Conservation (phyloP, 139 green algal genomes). For the Closterium sp. region DNA sequence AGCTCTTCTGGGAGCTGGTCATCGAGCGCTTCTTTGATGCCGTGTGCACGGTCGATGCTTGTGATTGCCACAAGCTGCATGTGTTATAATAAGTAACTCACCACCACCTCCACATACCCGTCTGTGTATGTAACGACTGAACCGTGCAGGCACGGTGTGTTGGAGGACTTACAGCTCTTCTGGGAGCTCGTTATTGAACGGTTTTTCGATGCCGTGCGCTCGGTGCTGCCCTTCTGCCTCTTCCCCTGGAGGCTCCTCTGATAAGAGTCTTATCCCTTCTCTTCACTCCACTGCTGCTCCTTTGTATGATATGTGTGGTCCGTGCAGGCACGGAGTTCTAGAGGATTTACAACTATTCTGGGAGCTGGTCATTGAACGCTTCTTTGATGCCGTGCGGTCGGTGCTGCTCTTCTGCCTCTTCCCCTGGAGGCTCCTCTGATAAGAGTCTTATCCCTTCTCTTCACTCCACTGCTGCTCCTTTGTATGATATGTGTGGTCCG, state of each 20-base stretch:
- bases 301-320: no score
- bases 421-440: conserved; percentile 37
- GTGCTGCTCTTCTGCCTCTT: conserved; percentile 16
- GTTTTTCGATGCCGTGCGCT: conserved; percentile 28
- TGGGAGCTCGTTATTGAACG: conserved; percentile 47
- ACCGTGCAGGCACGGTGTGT: background rate
- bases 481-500: no score
- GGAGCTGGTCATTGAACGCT: conserved; percentile 44
- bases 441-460: background rate
- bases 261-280: background rate
- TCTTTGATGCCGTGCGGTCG: conserved; percentile 30
- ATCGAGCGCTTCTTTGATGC: conserved; percentile 43
- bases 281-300: background rate
- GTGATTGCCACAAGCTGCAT: no score
- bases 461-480: background rate
- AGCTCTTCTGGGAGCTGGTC: conserved; percentile 39
- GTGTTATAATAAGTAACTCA: no score
- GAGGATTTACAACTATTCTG: conserved; percentile 43
- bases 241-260: conserved; percentile 42
- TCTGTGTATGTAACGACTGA: no score
- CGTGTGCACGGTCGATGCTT: background rate
- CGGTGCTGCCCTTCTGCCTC: background rate
- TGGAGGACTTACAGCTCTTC: conserved; percentile 42
- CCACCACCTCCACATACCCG: no score
- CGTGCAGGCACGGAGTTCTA: background rate